These are phyloP conservation scores for Fusarium nygamai DNA, from an alignment of 2,329 filamentous ascomycete genomes.

Conservation along the genomic window DNA sequence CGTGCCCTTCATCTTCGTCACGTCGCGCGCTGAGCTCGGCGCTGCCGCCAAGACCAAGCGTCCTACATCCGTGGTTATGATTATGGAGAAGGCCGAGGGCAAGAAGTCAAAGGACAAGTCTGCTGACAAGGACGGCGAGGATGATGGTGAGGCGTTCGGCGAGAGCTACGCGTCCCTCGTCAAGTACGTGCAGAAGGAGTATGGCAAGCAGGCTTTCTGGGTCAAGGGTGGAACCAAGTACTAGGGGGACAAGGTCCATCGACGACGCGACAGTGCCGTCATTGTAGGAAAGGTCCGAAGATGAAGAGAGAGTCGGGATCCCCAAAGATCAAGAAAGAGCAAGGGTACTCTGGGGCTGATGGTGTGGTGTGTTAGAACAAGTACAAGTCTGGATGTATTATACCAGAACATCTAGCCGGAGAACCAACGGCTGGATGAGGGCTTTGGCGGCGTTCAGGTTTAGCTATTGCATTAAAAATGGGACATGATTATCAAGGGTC, in stretches of 20 bases:
- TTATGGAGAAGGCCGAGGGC: constrained; percentile 66
- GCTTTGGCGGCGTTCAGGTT: constrained; percentile 52
- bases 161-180: constrained; percentile 72
- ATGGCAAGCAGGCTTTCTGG: constrained; percentile 65
- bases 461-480: constrained; percentile 46
- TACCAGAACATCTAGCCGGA: constrained; percentile 47
- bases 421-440: constrained; percentile 44
- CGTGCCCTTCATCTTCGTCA: constrained; percentile 95
- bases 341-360: constrained; percentile 1
- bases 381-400: constrained; percentile 51
- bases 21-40: constrained; percentile 91
- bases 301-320: constrained; percentile 1
- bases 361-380: constrained; percentile 33
- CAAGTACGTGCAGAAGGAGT: constrained; percentile 74
- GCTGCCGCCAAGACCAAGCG: constrained; percentile 94
- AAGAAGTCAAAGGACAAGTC: constrained; percentile 58
- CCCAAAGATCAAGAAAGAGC: not conserved
- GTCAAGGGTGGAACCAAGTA: constrained; percentile 51
- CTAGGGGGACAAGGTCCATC: not conserved
- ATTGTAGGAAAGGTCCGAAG: not conserved
- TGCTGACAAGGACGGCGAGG: constrained; percentile 57
- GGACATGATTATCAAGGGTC: constrained; percentile 38
- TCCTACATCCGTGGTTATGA: constrained; percentile 96
- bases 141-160: constrained; percentile 67
- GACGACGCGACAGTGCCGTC: not conserved